Evolutionary conservation across 2,329 filamentous ascomycete genomes (phyloP).

Genomic region (Lachnellula suecica): DNA sequence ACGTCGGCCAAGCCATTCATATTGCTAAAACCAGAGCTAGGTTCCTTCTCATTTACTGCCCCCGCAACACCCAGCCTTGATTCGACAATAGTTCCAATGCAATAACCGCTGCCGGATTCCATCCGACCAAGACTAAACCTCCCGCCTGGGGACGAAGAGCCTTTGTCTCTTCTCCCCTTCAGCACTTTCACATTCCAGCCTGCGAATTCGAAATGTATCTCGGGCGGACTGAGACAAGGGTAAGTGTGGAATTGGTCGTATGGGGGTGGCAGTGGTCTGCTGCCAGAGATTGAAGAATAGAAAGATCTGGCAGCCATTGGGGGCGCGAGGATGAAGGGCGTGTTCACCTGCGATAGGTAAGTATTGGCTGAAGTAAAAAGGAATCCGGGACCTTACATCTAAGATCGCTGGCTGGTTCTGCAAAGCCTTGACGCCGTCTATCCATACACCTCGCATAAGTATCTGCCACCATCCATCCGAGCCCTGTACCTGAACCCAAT

Average conservation of each 20-base stretch:
- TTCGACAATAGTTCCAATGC: conserved; percentile 21
- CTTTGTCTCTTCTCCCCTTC: conserved; percentile 15
- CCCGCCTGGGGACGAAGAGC: conserved; percentile 14
- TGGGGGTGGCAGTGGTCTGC: conserved; percentile 15
- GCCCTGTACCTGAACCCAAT: conserved; percentile 23
- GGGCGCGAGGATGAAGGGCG: conserved; percentile 24
- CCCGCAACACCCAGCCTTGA: conserved; percentile 15
- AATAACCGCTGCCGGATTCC: conserved; percentile 21
- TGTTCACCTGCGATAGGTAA: conserved; percentile 19
- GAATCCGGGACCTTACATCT: conserved; percentile 8
- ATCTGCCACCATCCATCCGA: conserved; percentile 27
- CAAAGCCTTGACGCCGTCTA: conserved; percentile 18
- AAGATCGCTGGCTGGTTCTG: conserved; percentile 19
- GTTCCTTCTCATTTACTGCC: background rate
- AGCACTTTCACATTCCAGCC: conserved; percentile 17
- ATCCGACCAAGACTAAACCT: conserved; percentile 22
- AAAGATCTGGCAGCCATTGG: conserved; percentile 18
- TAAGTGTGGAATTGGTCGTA: conserved; percentile 24
- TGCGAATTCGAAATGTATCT: conserved; percentile 21
- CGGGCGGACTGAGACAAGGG: conserved; percentile 22
- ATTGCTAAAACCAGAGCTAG: background rate
- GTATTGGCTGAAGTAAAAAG: background rate
- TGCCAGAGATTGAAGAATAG: conserved; percentile 21
- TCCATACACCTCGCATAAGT: conserved; percentile 20
- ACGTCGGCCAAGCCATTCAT: conserved; percentile 17